phyloP scores from a whole-genome alignment of 2,329 filamentous ascomycete genomes.

The Aspergillus brunneoviolaceus region DNA sequence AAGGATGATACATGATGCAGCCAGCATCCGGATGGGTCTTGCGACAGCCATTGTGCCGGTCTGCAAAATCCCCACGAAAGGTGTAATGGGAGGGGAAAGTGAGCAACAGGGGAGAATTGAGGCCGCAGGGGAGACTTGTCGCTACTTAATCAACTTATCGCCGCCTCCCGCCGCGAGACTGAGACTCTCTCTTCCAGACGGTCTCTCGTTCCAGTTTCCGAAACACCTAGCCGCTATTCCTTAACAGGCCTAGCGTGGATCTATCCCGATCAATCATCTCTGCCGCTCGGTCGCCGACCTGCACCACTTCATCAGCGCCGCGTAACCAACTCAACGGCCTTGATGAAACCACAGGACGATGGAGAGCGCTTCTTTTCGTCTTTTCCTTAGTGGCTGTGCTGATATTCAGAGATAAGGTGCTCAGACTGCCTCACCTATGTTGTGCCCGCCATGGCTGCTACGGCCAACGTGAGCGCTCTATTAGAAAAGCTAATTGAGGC shows the following conservation, averaged over 20 bases:
- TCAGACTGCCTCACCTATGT: not conserved
- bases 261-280: not conserved
- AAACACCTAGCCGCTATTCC: slow-evolving; percentile 21
- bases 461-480: slow-evolving; percentile 62
- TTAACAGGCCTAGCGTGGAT: slow-evolving; percentile 26
- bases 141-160: slow-evolving; percentile 1
- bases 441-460: slow-evolving; percentile 63
- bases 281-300: not conserved
- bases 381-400: not conserved
- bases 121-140: slow-evolving; percentile 4
- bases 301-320: slow-evolving; percentile 18
- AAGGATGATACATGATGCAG: slow-evolving; percentile 67
- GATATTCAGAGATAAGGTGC: not conserved
- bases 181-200: too few species aligned
- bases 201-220: too few species aligned
- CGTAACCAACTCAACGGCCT: slow-evolving; percentile 11
- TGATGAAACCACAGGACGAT: not conserved
- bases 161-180: not conserved
- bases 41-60: slow-evolving; percentile 71
- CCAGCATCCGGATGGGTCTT: slow-evolving; percentile 78
- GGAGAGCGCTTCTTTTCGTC: not conserved
- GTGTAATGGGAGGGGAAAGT: slow-evolving; percentile 16
- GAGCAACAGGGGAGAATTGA: slow-evolving; percentile 4
- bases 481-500: slow-evolving; percentile 69
- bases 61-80: slow-evolving; percentile 16